Percentiles rank a stretch among this genome's conserved stretches.
Conservation (phyloP, 805 yeast genomes). For the Sugiyamaella valdiviana region DNA sequence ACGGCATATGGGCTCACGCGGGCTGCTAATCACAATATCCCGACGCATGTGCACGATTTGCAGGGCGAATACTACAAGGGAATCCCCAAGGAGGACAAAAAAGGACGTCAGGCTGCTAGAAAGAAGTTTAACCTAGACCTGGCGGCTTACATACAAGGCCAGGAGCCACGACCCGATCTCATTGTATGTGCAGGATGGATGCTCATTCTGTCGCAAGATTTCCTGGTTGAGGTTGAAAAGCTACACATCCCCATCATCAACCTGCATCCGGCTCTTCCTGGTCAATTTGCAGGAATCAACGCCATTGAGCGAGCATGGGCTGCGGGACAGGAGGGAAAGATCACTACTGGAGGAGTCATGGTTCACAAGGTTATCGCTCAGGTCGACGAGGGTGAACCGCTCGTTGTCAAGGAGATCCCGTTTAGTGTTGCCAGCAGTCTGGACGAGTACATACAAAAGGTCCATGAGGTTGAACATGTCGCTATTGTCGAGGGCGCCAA, state of each 20-base stretch:
- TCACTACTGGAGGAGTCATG: constrained; percentile 84
- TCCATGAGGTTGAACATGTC: constrained; percentile 75
- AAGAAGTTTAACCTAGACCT: constrained; percentile 70
- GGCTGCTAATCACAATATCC: constrained; percentile 63
- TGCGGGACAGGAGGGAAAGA: constrained; percentile 82
- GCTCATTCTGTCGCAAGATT: constrained; percentile 77
- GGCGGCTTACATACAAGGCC: constrained; percentile 54
- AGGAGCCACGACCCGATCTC: constrained; percentile 62
- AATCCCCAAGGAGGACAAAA: constrained; percentile 61
- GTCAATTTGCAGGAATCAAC: constrained; percentile 93
- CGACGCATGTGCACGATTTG: constrained; percentile 64
- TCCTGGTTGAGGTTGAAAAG: constrained; percentile 57
- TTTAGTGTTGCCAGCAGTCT: constrained; percentile 66
- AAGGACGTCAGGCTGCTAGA: constrained; percentile 55
- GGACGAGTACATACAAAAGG: constrained; percentile 74
- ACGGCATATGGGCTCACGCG: constrained; percentile 84
- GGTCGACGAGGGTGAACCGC: constrained; percentile 90
- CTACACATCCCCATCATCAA: constrained; percentile 75
- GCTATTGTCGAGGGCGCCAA: constrained; percentile 92
- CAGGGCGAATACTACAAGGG: constrained; percentile 61
- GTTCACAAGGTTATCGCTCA: constrained; percentile 93
- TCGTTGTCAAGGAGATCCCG: constrained; percentile 72
- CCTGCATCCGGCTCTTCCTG: constrained; percentile 95
- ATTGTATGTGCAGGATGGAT: constrained; percentile 99
- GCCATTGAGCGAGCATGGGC: constrained; percentile 96